Evolutionary conservation across 768 basidiomycete genomes (phyloP).

Genomic region (Suillus alpinus): DNA sequence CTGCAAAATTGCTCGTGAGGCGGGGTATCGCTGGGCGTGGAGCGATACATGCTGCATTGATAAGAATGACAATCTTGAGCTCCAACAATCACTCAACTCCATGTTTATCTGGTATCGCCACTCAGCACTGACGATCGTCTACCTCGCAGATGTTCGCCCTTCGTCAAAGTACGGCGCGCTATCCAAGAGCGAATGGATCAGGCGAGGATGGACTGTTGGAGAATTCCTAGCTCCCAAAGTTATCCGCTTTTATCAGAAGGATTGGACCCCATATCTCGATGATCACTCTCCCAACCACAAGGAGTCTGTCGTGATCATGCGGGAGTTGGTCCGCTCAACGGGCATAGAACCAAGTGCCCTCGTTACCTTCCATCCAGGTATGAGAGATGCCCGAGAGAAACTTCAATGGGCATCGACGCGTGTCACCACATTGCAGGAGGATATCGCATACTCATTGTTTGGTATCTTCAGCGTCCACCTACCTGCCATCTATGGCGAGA

Average conservation of each 20-base stretch:
- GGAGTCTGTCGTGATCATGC: background rate
- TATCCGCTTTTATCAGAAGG: background rate
- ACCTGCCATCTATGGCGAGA: background rate
- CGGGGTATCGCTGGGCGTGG: conserved; percentile 5
- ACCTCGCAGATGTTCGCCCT: background rate
- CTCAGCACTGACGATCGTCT: conserved; percentile 7
- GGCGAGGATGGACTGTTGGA: background rate
- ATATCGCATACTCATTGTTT: conserved; percentile 7
- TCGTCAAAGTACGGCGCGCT: background rate
- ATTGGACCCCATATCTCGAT: background rate
- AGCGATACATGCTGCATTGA: conserved; percentile 10
- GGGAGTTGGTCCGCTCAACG: background rate
- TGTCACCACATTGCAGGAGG: conserved; percentile 1
- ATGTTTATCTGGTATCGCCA: conserved; percentile 16
- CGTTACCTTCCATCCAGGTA: background rate
- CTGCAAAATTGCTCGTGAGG: background rate
- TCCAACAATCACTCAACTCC: conserved; percentile 10
- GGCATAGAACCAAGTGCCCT: background rate
- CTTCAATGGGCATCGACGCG: background rate
- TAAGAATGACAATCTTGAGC: conserved; percentile 8
- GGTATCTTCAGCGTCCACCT: background rate
- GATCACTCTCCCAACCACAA: background rate
- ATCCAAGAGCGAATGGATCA: background rate
- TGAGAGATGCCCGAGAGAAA: background rate
- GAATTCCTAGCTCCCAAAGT: background rate